Percentiles rank a stretch among this genome's conserved stretches.
Evolutionary conservation across 345 rosid species (phyloP).

Genomic region (Melaleuca quinquenervia): DNA sequence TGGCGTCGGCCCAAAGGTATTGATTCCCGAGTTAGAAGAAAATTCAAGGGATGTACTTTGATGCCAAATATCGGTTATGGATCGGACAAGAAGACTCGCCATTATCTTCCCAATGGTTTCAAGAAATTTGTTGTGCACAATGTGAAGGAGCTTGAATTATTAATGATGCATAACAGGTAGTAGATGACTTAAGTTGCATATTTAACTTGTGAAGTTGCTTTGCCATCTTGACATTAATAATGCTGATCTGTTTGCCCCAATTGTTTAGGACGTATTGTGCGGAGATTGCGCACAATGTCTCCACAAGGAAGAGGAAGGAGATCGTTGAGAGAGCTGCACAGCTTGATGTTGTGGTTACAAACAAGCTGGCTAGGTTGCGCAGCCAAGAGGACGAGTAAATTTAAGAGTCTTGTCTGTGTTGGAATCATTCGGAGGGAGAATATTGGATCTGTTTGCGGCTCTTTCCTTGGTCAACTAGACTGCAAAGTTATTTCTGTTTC

Average conservation of each 20-base stretch:
- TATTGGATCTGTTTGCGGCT: background rate
- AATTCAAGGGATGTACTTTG: constrained; percentile 71
- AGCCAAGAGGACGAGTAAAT: constrained; percentile 76
- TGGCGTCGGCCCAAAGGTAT: constrained; percentile 95
- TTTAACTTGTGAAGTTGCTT: background rate
- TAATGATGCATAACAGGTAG: constrained; percentile 97
- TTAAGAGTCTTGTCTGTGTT: background rate
- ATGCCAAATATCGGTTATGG: constrained; percentile 89
- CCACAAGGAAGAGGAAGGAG: constrained; percentile 73
- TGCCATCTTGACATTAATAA: background rate
- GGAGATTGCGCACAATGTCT: constrained; percentile 75
- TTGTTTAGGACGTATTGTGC: constrained; percentile 62
- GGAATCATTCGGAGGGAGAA: background rate
- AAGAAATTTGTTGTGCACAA: constrained; percentile 83
- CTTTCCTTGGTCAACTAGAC: background rate
- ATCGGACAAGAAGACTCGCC: constrained; percentile 72
- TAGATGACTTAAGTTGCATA: background rate
- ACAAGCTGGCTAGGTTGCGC: constrained; percentile 67
- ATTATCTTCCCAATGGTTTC: constrained; percentile 76
- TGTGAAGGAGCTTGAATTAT: constrained; percentile 50
- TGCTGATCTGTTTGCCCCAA: background rate
- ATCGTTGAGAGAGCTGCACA: constrained; percentile 80
- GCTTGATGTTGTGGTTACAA: constrained; percentile 64
- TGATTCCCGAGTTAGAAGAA: constrained; percentile 69
- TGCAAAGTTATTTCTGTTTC: background rate